Evolutionary conservation across 129 eudicot species (phyloP).

Genomic region (Helianthus annuus): DNA sequence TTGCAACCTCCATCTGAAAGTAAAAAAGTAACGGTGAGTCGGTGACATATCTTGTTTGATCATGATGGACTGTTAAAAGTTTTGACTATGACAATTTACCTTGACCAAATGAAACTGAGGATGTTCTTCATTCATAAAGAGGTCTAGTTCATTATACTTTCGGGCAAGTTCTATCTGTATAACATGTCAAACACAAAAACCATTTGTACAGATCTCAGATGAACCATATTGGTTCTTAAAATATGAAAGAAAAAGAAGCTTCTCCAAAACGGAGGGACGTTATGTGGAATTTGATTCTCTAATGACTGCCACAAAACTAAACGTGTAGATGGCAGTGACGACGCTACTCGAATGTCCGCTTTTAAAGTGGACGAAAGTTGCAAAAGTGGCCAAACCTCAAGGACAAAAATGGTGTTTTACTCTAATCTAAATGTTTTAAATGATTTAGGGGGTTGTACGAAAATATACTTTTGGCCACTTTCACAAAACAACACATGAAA

Average conservation of each 20-base stretch:
- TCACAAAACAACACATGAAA: slow-evolving; percentile 5
- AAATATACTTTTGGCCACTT: background rate
- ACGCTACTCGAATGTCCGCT: slow-evolving; percentile 59
- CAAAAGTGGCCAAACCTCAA: no score
- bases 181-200: slow-evolving; percentile 11
- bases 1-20: slow-evolving; percentile 80
- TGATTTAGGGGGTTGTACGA: background rate
- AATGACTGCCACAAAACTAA: no score
- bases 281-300: slow-evolving; percentile 53
- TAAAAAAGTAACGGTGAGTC: slow-evolving; percentile 20
- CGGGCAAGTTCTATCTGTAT: slow-evolving; percentile 83
- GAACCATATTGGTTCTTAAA: background rate
- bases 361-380: no score
- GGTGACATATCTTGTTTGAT: slow-evolving; percentile 16
- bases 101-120: slow-evolving; percentile 80
- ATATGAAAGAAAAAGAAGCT: slow-evolving; percentile 12
- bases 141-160: slow-evolving; percentile 54
- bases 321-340: slow-evolving; percentile 67
- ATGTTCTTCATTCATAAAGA: slow-evolving; percentile 67
- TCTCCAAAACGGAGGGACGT: slow-evolving; percentile 61
- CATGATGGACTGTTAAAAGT: slow-evolving; percentile 10
- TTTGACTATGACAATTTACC: slow-evolving; percentile 46
- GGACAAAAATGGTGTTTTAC: no score
- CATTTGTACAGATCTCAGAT: background rate
- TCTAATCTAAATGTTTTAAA: background rate